Conservation (phyloP, 176 grass and related monocot species). For the Tuctoria greenei region DNA sequence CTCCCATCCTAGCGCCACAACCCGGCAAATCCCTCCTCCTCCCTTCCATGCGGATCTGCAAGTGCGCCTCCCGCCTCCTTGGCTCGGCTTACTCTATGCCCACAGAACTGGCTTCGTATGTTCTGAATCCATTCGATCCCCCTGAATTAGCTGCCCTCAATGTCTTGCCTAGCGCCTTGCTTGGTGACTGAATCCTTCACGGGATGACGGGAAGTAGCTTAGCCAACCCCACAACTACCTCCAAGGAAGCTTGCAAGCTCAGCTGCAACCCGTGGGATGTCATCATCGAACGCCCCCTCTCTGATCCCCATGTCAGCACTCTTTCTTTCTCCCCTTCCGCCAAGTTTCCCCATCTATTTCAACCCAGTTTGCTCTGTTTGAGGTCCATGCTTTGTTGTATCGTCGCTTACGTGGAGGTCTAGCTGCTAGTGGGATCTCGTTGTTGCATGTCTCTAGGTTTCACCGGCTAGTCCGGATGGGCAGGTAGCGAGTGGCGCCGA, state of each 20-base stretch:
- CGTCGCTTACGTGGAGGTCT: neutral
- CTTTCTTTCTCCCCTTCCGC: neutral
- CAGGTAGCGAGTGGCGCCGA: neutral
- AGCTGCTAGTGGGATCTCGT: too few species aligned
- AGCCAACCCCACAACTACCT: neutral
- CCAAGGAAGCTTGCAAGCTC: slow-evolving; percentile 12
- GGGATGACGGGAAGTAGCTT: accelerated
- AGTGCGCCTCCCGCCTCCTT: slow-evolving; percentile 40
- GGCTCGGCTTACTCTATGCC: slow-evolving; percentile 11
- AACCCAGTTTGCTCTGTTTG: neutral
- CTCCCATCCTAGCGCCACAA: slow-evolving; percentile 6
- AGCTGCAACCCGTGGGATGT: slow-evolving; percentile 44
- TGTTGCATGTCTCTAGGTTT: slow-evolving; percentile 26
- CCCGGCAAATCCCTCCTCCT: slow-evolving; percentile 17
- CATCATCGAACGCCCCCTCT: slow-evolving; percentile 25
- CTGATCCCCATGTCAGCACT: slow-evolving; percentile 34
- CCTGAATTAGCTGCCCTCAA: neutral
- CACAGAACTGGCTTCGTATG: neutral
- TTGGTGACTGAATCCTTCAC: neutral
- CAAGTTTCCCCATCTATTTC: neutral
- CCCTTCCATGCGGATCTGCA: slow-evolving; percentile 49
- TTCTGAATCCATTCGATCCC: neutral
- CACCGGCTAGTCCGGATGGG: neutral
- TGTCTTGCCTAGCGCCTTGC: neutral
- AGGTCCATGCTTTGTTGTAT: neutral